A percentile compares a stretch with the other conserved stretches of the same genome.
phyloP scores from a whole-genome alignment of 345 rosid species.

The Nasturtium officinale region DNA sequence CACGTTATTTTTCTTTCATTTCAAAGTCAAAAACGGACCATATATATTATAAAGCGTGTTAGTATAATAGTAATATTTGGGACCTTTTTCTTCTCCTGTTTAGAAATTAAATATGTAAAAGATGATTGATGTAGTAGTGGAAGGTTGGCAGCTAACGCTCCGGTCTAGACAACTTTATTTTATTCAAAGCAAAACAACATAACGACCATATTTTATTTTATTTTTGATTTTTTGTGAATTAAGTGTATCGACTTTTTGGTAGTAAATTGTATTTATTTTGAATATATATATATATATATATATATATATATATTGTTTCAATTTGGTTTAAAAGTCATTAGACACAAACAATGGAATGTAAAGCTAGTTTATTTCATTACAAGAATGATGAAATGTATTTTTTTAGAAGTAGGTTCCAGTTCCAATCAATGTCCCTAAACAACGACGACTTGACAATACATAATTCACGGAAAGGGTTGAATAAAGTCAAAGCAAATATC shows the following conservation, averaged over 20 bases:
- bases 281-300: not conserved
- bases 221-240: not conserved
- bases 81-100: not conserved
- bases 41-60: conserved; percentile 17
- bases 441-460: conserved; percentile 12
- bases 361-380: conserved; percentile 15
- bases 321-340: not conserved
- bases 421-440: not conserved
- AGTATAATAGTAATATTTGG: conserved; percentile 1
- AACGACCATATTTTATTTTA: not conserved
- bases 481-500: conserved; percentile 32
- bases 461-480: conserved; percentile 33
- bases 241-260: conserved; percentile 1
- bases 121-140: not conserved
- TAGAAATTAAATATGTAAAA: not conserved
- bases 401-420: not conserved
- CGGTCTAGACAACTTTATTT: conserved; percentile 23
- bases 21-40: conserved; percentile 37
- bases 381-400: not conserved
- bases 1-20: conserved; percentile 3
- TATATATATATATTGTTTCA: not conserved
- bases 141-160: conserved; percentile 33
- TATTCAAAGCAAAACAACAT: conserved; percentile 32
- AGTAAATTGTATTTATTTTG: not conserved
- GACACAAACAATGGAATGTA: conserved; percentile 11